Evolutionary conservation across 306 rosid species (phyloP).

Genomic region (Cyclanthera cordifolia): DNA sequence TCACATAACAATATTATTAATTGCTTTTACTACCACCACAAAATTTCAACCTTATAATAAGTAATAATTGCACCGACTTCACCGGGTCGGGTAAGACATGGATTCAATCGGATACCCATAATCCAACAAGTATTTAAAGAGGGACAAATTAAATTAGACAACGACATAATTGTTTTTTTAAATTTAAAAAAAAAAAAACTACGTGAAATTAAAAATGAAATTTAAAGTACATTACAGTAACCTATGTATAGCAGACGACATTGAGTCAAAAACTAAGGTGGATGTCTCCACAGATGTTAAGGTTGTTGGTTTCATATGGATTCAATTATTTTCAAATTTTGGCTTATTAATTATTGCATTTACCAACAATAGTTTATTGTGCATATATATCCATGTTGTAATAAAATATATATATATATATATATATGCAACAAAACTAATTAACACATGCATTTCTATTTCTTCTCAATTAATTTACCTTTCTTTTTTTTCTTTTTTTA

Average conservation of each 20-base stretch:
- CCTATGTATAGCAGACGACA: neutral
- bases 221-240: neutral
- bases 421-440: neutral
- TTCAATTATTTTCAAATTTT: neutral
- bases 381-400: neutral
- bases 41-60: neutral
- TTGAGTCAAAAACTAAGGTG: neutral
- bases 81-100: neutral
- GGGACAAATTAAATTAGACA: neutral
- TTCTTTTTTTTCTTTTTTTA: too few species aligned
- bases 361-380: neutral
- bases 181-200: neutral
- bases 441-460: too few species aligned
- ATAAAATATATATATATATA: too few species aligned
- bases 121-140: neutral
- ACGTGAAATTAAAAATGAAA: neutral
- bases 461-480: too few species aligned
- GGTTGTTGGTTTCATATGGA: conserved; percentile 4
- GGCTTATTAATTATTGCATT: neutral
- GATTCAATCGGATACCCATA: neutral
- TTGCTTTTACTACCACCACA: neutral
- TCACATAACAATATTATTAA: neutral
- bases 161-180: neutral
- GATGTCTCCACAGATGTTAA: neutral
- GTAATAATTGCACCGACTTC: neutral